A percentile compares a stretch with the other conserved stretches of the same genome.
Evolutionary conservation across 192 early-diverging fungal species (phyloP).

Genomic region (Spinellus fusiger): DNA sequence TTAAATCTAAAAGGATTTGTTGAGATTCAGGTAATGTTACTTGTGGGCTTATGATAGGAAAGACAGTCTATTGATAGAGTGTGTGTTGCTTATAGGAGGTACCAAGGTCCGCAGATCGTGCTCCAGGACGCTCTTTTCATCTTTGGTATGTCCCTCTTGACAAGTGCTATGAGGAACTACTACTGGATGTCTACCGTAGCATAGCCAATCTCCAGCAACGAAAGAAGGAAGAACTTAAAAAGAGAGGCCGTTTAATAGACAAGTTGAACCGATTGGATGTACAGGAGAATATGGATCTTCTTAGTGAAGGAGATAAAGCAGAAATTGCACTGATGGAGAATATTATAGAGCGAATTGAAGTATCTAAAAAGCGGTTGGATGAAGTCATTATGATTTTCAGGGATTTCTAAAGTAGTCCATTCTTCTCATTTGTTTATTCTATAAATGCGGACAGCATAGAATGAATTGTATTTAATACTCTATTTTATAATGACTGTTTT

Average conservation of each 20-base stretch:
- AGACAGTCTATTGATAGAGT: neutral
- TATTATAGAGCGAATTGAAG: constrained; percentile 43
- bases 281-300: constrained; percentile 40
- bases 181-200: constrained; percentile 47
- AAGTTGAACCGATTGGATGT: constrained; percentile 67
- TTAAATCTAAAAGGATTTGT: constrained; percentile 40
- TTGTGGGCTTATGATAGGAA: neutral
- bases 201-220: constrained; percentile 54
- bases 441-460: no score
- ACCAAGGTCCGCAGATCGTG: constrained; percentile 63
- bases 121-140: constrained; percentile 68
- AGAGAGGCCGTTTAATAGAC: constrained; percentile 46
- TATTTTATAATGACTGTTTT: no score
- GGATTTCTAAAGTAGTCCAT: constrained; percentile 35
- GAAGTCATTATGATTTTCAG: constrained; percentile 36
- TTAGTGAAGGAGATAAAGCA: constrained; percentile 44
- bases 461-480: no score
- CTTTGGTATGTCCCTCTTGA: constrained; percentile 60
- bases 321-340: constrained; percentile 37
- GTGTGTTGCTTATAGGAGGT: no score
- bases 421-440: no score
- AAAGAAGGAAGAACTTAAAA: constrained; percentile 37
- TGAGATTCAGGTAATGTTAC: constrained; percentile 24
- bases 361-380: constrained; percentile 39
- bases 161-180: constrained; percentile 40